Conservation (phyloP, 257 asterid genomes). For the Nicotiana obtusifolia region DNA sequence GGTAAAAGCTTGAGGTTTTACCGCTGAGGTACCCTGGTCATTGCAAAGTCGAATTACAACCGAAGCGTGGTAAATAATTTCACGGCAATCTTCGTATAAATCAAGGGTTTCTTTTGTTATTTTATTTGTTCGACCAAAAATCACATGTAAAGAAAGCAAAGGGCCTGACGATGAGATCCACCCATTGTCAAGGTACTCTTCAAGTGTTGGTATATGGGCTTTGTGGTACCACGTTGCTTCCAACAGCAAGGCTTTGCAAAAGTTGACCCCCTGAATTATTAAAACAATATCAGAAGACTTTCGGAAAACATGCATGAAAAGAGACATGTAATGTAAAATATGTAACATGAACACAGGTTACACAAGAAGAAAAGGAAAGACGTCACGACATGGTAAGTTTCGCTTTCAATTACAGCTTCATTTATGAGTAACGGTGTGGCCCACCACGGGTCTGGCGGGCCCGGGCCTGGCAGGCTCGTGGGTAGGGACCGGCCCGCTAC, state of each 20-base stretch:
- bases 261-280: slow-evolving; percentile 42
- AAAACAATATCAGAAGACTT: background rate
- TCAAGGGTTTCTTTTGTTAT: background rate
- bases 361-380: background rate
- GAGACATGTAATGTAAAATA: no score
- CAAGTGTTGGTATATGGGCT: slow-evolving; percentile 36
- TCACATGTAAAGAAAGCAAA: slow-evolving; percentile 27
- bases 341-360: background rate
- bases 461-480: no score
- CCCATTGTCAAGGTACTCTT: slow-evolving; percentile 44
- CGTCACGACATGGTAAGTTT: no score
- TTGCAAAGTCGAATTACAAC: slow-evolving; percentile 54
- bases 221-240: slow-evolving; percentile 53
- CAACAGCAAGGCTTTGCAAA: slow-evolving; percentile 39
- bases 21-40: slow-evolving; percentile 56
- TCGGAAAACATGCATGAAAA: background rate
- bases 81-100: slow-evolving; percentile 17
- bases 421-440: no score
- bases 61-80: slow-evolving; percentile 30
- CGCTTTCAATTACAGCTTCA: no score
- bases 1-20: slow-evolving; percentile 8
- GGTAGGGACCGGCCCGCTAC: no score
- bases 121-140: slow-evolving; percentile 24
- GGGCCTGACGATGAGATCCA: slow-evolving; percentile 47
- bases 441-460: no score